Percentiles rank a stretch among this genome's conserved stretches.
Conservation (phyloP, 768 basidiomycete species). For the Lactarius hatsudake region DNA sequence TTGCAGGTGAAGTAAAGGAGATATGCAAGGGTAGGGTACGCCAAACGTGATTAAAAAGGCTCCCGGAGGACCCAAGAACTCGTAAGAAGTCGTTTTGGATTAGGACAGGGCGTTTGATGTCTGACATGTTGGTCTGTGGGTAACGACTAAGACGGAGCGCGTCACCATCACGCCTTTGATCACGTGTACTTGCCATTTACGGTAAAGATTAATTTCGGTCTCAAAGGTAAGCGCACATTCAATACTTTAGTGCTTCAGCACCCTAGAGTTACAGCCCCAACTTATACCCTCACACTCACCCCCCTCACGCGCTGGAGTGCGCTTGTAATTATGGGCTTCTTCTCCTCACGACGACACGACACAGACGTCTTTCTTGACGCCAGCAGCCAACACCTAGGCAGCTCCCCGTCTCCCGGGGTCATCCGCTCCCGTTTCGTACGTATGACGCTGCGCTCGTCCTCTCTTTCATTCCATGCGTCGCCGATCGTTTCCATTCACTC, state of each 20-base stretch:
- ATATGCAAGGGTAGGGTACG: slow-evolving; percentile 73
- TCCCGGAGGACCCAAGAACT: slow-evolving; percentile 81
- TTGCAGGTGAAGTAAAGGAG: slow-evolving; percentile 76
- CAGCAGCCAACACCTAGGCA: slow-evolving; percentile 1
- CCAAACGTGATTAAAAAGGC: slow-evolving; percentile 66
- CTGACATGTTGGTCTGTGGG: slow-evolving; percentile 12
- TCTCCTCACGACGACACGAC: slow-evolving; percentile 39
- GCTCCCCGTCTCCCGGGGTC: slow-evolving; percentile 29
- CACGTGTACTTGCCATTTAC: not conserved
- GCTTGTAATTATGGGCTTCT: slow-evolving; percentile 38
- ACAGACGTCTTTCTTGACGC: slow-evolving; percentile 23
- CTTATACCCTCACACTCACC: slow-evolving; percentile 52
- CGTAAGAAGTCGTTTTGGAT: slow-evolving; percentile 73
- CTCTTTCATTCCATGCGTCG: slow-evolving; percentile 14
- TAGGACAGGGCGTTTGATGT: slow-evolving; percentile 30
- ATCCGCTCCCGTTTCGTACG: slow-evolving; percentile 42
- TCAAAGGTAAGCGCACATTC: not conserved
- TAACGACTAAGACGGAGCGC: not conserved
- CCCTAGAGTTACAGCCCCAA: slow-evolving; percentile 37
- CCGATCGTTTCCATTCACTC: slow-evolving; percentile 11
- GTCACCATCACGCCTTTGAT: not conserved
- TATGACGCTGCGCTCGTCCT: slow-evolving; percentile 13
- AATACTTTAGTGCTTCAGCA: not conserved
- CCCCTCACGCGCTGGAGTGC: slow-evolving; percentile 43
- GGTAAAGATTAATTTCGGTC: not conserved